These are phyloP conservation scores for Lactuca saligna DNA, from an alignment of 129 eudicot species.

Conservation along the genomic window DNA sequence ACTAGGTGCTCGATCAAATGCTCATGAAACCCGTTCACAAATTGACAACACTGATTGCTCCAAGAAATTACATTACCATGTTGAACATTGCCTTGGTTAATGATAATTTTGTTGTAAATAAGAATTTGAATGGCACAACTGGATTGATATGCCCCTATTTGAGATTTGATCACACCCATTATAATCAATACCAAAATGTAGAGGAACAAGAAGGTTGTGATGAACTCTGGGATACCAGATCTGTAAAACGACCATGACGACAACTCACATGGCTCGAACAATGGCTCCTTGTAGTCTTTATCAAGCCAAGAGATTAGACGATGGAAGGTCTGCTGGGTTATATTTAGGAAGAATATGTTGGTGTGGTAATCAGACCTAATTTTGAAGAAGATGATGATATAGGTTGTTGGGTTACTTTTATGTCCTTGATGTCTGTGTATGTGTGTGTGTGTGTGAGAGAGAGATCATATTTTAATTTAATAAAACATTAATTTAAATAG, in stretches of 20 bases:
- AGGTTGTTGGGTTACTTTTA: no score
- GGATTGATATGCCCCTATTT: constrained; percentile 83
- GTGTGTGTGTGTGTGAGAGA: no score
- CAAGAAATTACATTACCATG: constrained; percentile 89
- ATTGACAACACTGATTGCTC: constrained; percentile 86
- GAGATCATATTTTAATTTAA: no score
- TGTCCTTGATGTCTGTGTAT: no score
- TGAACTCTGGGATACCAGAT: constrained; percentile 88
- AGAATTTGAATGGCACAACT: constrained; percentile 77
- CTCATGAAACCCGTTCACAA: constrained; percentile 66
- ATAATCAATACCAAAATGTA: constrained; percentile 76
- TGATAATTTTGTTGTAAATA: constrained; percentile 77
- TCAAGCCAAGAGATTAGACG: constrained; percentile 21
- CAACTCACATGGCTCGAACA: constrained; percentile 83
- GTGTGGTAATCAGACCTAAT: no score
- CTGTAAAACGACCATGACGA: constrained; percentile 90
- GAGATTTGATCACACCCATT: constrained; percentile 60
- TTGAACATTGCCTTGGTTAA: constrained; percentile 61
- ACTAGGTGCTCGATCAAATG: no score
- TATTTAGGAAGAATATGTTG: no score
- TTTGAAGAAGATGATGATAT: no score
- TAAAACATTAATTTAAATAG: no score
- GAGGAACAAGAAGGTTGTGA: constrained; percentile 83
- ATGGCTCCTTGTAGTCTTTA: constrained; percentile 79
- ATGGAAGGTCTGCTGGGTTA: no score